A percentile compares a stretch with the other conserved stretches of the same genome.
Conservation (phyloP, 2,329 filamentous ascomycete species). For the Aspergillus clavatus region DNA sequence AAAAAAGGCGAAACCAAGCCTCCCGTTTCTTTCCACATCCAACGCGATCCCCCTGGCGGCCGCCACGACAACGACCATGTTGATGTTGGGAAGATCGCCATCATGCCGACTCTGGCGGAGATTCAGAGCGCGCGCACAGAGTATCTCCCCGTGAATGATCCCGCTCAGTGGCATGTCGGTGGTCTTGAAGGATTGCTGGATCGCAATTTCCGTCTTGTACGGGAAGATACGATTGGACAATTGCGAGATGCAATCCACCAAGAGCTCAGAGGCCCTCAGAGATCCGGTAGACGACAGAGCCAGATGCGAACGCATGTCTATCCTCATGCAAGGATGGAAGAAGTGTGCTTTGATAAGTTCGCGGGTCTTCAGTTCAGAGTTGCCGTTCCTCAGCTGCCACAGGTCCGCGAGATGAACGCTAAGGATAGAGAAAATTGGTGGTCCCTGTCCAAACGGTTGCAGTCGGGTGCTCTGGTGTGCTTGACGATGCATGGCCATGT, state of each 20-base stretch:
- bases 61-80: slow-evolving; percentile 37
- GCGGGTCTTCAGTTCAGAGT: slow-evolving; percentile 19
- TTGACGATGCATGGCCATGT: slow-evolving; percentile 13
- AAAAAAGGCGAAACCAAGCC: not conserved
- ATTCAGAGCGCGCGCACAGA: slow-evolving; percentile 25
- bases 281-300: slow-evolving; percentile 4
- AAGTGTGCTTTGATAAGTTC: slow-evolving; percentile 15
- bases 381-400: slow-evolving; percentile 21
- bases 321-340: slow-evolving; percentile 1
- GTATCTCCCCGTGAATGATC: slow-evolving; percentile 32
- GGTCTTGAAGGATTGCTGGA: slow-evolving; percentile 29
- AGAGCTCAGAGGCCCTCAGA: slow-evolving; percentile 4
- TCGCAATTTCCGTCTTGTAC: slow-evolving; percentile 34
- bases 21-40: slow-evolving; percentile 10
- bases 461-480: slow-evolving; percentile 27
- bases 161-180: slow-evolving; percentile 23
- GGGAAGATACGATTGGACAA: slow-evolving; percentile 33
- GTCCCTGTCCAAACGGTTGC: slow-evolving; percentile 26
- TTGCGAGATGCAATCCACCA: slow-evolving; percentile 29
- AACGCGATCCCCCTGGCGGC: slow-evolving; percentile 20
- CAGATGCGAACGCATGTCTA: slow-evolving; percentile 7
- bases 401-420: slow-evolving; percentile 6
- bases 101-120: slow-evolving; percentile 36
- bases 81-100: slow-evolving; percentile 30
- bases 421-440: slow-evolving; percentile 25